Percentiles rank a stretch among this genome's conserved stretches.
Conservation (phyloP, 2,329 filamentous ascomycete genomes). For the Fusarium torulosum region DNA sequence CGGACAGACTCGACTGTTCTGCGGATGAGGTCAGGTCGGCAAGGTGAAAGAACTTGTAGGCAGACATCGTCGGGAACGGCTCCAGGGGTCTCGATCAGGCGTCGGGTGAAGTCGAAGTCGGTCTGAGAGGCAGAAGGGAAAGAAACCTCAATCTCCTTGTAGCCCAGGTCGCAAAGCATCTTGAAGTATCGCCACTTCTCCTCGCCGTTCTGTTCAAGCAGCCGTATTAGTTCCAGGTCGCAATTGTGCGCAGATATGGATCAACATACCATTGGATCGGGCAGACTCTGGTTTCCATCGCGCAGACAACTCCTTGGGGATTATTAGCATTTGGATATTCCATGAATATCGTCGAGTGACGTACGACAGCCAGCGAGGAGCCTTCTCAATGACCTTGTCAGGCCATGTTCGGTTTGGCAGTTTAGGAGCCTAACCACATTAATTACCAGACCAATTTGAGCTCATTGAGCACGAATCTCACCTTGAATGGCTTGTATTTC, state of each 20-base stretch:
- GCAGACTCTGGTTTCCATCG: constrained; percentile 94
- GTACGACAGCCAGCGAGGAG: constrained; percentile 81
- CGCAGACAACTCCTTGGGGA: constrained; percentile 57
- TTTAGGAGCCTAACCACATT: constrained; percentile 52
- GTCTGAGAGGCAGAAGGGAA: constrained; percentile 95
- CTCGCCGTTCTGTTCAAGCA: constrained; percentile 77
- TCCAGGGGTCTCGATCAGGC: constrained; percentile 73
- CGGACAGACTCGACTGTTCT: constrained; percentile 86
- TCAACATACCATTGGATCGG: constrained; percentile 85
- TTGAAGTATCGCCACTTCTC: constrained; percentile 97
- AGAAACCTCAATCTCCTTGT: constrained; percentile 97
- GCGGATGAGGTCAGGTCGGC: constrained; percentile 90
- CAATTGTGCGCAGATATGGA: neutral
- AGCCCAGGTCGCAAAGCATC: constrained; percentile 91
- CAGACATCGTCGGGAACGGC: constrained; percentile 76
- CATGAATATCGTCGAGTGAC: neutral
- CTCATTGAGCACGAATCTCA: constrained; percentile 39
- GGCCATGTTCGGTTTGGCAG: constrained; percentile 86
- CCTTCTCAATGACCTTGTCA: constrained; percentile 81
- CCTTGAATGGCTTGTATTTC: constrained; percentile 77
- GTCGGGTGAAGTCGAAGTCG: constrained; percentile 94
- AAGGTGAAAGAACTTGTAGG: constrained; percentile 92
- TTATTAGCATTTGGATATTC: neutral
- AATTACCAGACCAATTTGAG: constrained; percentile 42
- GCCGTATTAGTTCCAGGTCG: neutral